Base-by-base conservation (phyloP, 208 protist species). In the Kentomonas sorsogonicus region DNA sequence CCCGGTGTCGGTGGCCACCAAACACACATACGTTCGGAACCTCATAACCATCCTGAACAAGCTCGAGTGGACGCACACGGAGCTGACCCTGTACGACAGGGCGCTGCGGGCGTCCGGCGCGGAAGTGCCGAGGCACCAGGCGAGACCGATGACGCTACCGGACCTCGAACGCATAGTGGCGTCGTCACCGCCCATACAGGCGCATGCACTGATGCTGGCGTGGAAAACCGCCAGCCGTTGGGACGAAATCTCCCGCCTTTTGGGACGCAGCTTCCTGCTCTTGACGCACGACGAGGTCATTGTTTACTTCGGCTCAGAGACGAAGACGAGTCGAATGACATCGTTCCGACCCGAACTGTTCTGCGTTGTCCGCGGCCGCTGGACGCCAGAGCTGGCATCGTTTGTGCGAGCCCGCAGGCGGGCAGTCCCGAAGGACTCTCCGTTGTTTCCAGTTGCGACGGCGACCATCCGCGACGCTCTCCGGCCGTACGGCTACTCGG, bases 201-300 rank as follows among this genome's bases (percentile, higher is more conserved):
- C 23, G 25, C 30, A 30, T 22, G 16, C 38, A 20, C 33, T 66
- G 2, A 10, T 29, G 5, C 51, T 66, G 2, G 40, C 51, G 30
- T 66, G 60, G 60, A 66, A 66, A 44, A 66, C 60, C 0, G 60
- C 50, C 13, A 59, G 51, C 22, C 48, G 60, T 23, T 66, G 52
- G 60, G 31, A 56, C 51, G 60, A 66, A 0, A 48, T 66, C 9
- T 16, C 7, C 25, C 50, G 52, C 0, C 23, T 59, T 0, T 16
- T 10, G 11, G 0, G 15, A 13, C 5, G 9, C 27, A 66, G 29
- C 34, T 13, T 59, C 25, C n/a, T 66, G 3, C n/a, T 16, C 1
- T 15, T 40, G 7, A 25, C 2, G 15, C 34, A 5, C 33, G 31
- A 31, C 18, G 47, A 56, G 23, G 41, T 66, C n/a, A 39, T 58